Evolutionary conservation across 352 stramenopile species (phyloP).

Genomic region (Pythium oligandrum): DNA sequence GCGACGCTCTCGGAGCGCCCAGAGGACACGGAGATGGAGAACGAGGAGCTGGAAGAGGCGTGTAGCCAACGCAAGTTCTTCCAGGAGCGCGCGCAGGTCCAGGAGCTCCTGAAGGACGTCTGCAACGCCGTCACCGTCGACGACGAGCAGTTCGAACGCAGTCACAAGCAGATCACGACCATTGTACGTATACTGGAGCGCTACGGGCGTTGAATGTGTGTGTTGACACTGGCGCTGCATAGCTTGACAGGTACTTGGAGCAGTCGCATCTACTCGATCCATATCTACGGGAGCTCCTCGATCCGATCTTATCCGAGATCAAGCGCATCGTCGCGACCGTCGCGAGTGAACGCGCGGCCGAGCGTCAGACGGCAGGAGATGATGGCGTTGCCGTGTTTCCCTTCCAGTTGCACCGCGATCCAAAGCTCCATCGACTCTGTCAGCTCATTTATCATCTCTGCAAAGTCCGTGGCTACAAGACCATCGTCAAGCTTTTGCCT

Average conservation of each 20-base stretch:
- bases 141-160: conserved; percentile 26
- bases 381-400: conserved; percentile 41
- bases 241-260: conserved; percentile 88
- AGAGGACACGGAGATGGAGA: not conserved
- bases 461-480: conserved; percentile 96
- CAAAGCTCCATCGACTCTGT: conserved; percentile 82
- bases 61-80: conserved; percentile 49
- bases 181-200: conserved; percentile 34
- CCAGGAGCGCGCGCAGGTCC: conserved; percentile 48
- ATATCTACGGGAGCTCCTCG: conserved; percentile 74
- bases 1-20: too few species aligned
- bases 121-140: conserved; percentile 31
- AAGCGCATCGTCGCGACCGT: conserved; percentile 50
- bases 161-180: conserved; percentile 32
- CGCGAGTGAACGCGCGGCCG: conserved; percentile 16
- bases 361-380: not conserved
- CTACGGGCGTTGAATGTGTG: conserved; percentile 5
- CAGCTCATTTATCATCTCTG: conserved; percentile 94
- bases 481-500: conserved; percentile 93
- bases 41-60: conserved; percentile 13
- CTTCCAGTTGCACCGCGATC: conserved; percentile 70
- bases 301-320: conserved; percentile 55
- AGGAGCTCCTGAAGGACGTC: conserved; percentile 33
- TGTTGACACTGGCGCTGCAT: not conserved
- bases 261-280: conserved; percentile 88